Percentiles rank a stretch among this genome's conserved stretches.
These are phyloP conservation scores for Huntiella moniliformis DNA, from an alignment of 2,329 filamentous ascomycete species.

Conservation along the genomic window DNA sequence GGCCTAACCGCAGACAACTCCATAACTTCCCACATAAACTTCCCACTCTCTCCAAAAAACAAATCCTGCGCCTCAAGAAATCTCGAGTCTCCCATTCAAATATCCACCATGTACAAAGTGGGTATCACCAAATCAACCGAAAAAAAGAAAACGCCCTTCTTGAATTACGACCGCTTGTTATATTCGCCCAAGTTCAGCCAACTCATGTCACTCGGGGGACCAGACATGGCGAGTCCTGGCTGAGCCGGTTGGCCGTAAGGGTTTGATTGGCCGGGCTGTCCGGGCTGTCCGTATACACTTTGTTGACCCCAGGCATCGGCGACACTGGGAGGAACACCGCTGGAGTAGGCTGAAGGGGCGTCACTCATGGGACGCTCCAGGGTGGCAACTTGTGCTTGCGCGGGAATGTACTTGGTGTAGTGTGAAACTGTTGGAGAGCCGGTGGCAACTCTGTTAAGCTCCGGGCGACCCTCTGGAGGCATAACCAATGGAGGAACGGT, in stretches of 20 bases:
- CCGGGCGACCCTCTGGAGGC: constrained; percentile 35
- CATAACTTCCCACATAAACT: no score
- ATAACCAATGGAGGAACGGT: constrained; percentile 51
- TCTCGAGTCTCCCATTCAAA: no score
- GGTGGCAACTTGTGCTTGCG: constrained; percentile 35
- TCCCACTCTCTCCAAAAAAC: no score
- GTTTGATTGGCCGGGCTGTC: constrained; percentile 9
- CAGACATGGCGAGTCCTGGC: constrained; percentile 28
- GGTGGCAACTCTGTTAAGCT: constrained; percentile 46
- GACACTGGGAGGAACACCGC: constrained; percentile 46
- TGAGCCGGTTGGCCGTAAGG: constrained; percentile 11
- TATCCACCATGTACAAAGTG: no score
- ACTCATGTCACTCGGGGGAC: constrained; percentile 50
- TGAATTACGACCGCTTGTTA: constrained; percentile 3
- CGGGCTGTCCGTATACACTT: constrained; percentile 22
- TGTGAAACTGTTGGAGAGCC: constrained; percentile 52
- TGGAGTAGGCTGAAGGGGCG: constrained; percentile 39
- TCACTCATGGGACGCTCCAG: constrained; percentile 38
- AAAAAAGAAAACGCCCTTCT: not conserved
- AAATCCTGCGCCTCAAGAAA: no score
- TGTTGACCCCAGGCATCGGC: constrained; percentile 34
- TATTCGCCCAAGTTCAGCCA: constrained; percentile 54
- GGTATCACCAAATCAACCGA: constrained; percentile 2
- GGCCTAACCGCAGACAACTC: no score
- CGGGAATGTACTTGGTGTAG: constrained; percentile 30